These are phyloP conservation scores for Sporobolus alterniflorus DNA, from an alignment of 202 grass and related monocot species.

Conservation along the genomic window DNA sequence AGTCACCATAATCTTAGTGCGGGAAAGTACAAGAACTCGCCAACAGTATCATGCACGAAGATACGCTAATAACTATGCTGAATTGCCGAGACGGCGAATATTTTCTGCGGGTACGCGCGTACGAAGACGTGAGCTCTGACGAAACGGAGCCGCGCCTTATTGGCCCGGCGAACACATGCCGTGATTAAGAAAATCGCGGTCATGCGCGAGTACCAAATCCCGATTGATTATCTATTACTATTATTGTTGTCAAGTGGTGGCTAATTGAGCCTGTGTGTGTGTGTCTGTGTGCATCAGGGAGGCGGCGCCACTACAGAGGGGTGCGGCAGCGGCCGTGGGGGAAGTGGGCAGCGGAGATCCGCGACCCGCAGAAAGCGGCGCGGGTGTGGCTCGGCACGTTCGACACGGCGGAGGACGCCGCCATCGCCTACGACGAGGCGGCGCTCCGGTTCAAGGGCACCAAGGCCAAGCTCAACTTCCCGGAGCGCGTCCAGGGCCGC, in stretches of 20 bases:
- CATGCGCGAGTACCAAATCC: not conserved
- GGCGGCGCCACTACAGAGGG: constrained; percentile 78
- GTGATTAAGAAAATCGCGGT: not conserved
- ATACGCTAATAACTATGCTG: constrained; percentile 35
- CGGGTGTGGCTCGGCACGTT: constrained; percentile 96
- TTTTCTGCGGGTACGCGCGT: constrained; percentile 35
- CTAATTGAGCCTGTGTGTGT: not conserved
- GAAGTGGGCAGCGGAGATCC: constrained; percentile 95
- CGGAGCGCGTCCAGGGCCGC: constrained; percentile 87
- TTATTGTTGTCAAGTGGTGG: not conserved
- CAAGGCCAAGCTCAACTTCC: constrained; percentile 98
- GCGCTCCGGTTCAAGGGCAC: constrained; percentile 88
- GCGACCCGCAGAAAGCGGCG: constrained; percentile 92
- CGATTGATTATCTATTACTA: not conserved
- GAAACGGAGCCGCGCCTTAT: not conserved
- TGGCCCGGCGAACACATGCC: not conserved
- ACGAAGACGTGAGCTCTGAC: constrained; percentile 43
- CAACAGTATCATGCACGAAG: constrained; percentile 35
- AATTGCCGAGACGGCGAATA: constrained; percentile 15
- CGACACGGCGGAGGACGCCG: constrained; percentile 93
- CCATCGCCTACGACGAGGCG: constrained; percentile 92
- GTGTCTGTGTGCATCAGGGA: not conserved
- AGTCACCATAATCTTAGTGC: not conserved
- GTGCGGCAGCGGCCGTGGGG: constrained; percentile 95
- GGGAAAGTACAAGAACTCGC: not conserved